Evolutionary conservation across 768 basidiomycete species (phyloP), one percentile per base, ranked within the genome.

Genomic region (Stropharia rugosoannulata): DNA sequence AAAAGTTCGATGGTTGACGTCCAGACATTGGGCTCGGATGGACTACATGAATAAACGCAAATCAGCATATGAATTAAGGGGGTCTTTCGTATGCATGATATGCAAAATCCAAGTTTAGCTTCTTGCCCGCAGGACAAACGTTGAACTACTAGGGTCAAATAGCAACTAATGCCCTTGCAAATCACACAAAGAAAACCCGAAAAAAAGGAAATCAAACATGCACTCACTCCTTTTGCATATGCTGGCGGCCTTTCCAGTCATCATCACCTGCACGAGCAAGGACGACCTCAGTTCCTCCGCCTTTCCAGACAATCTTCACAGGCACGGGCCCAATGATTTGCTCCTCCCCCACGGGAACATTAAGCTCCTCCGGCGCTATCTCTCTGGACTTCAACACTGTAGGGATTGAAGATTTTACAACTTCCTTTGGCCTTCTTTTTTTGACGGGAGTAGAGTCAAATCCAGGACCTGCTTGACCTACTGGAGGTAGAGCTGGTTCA

Each of bases 221-320:
- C 11, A 76, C 86, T 58, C 59, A 86, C 86, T 86, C 84, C 62
- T 75, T 75, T 54, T 81, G 76, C 89, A 90, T 87, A 18, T 68
- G 66, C 37, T 80, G 79, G 10, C 86, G 75, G 13, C 88, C 87
- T 59, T 86, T 85, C 89, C 87, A 91, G 56, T 87, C 82, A 51
- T 86, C 80, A 62, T 91, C 86, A 4, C 87, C 87, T 5, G 89
- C 87, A 52, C 89, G 78, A 3, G 86, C 84, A 22, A 92, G 77
- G n/a, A 77, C 63, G 12, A 92, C 88, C 13, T 77, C 74, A 59
- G 76, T 82, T 3, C 84, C 88, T 3, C 81, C 82, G 18, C 85
- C 86, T 45, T 70, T 73, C 89, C 89, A 92, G 5, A 75, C 74
- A 54, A 91, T 84, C 62, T 74, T 83, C 42, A 85, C 76, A 4